Base-by-base conservation (phyloP, 140 eudicot genomes). In the Senecio squalidus region DNA sequence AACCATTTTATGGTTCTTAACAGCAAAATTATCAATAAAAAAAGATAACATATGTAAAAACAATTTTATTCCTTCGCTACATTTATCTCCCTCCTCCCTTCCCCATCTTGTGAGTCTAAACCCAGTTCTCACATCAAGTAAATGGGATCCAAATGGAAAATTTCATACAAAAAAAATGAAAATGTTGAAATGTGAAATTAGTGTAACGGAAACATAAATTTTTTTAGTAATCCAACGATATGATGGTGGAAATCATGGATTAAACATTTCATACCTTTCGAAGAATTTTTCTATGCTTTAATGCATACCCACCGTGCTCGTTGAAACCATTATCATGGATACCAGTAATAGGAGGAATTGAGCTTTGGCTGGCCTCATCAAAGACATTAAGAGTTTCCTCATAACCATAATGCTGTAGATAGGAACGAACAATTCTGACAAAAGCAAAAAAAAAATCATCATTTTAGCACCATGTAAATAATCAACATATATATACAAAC, bases 321-420 rank as follows among this genome's bases (percentile, higher is more conserved):
- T 47, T 58, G 58, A 66, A 69, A 29, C 85, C 90, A 66, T 76
- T 83, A 59, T 83, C 85, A 65, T 73, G 76, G 56, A 55, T 22
- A 38, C 72, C 64, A 25, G 92, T 58, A 29, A 79, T 49, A 5
- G 89, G 89, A 16, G 98, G 96, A 41, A 80, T 57, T 23, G 84
- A 75, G 77, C 67, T 84, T 77, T 63, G 69, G 45, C 68, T 83
- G 53, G 94, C 96, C 64, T 39, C 59, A 48, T 92, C 96, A 70
- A 92, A 78, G 9, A 76, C 74, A 25, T 72, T 48, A 25, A 92
- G 86, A 15, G 98, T 92, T 46, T 84, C 98, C 73, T 77, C 95
- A 45, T 92, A 92, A 28, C 98, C 98, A 75, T 92, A 87, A 64
- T 92, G 96, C 45, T 79, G 93, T 29, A 92, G 73, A 74, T 92